A percentile compares a stretch with the other conserved stretches of the same genome.
Evolutionary conservation across 23 red algal genomes (phyloP).

Genomic region (Chondrus crispus): DNA sequence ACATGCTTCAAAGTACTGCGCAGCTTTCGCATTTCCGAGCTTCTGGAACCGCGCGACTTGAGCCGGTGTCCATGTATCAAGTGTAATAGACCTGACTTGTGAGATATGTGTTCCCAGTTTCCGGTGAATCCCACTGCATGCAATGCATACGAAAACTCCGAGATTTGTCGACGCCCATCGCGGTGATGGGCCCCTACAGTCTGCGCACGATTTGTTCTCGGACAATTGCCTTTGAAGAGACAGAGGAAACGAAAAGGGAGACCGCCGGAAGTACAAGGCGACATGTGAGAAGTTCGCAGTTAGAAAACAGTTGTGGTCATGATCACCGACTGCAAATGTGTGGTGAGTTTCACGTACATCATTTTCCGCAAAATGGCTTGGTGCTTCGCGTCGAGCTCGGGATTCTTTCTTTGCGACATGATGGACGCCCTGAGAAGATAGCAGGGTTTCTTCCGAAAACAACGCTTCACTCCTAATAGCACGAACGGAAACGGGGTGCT

Average conservation of each 20-base stretch:
- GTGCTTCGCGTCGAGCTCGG: slow-evolving; percentile 72
- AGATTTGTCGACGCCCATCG: slow-evolving; percentile 97
- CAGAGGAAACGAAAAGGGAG: neutral
- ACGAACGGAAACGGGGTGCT: too few species aligned
- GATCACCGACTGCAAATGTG: too few species aligned
- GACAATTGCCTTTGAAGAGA: slow-evolving; percentile 14
- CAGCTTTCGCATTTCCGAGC: slow-evolving; percentile 78
- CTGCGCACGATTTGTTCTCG: slow-evolving; percentile 89
- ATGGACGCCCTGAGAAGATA: neutral
- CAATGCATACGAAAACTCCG: slow-evolving; percentile 91
- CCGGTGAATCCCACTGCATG: slow-evolving; percentile 82
- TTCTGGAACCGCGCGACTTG: slow-evolving; percentile 72
- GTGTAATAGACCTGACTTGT: slow-evolving; percentile 79
- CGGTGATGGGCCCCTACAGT: slow-evolving; percentile 70
- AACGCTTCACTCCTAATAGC: too few species aligned
- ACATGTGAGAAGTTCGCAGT: too few species aligned
- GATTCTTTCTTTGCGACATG: slow-evolving; percentile 70
- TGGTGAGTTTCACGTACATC: slow-evolving; percentile 62
- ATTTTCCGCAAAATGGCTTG: slow-evolving; percentile 72
- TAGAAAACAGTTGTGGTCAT: too few species aligned
- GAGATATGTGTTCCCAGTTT: slow-evolving; percentile 93
- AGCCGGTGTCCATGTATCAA: slow-evolving; percentile 91
- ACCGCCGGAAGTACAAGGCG: too few species aligned
- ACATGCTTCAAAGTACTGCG: slow-evolving; percentile 72
- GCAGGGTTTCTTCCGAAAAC: too few species aligned